Conservation (phyloP, 805 yeast genomes). For the Ogataea corticis region DNA sequence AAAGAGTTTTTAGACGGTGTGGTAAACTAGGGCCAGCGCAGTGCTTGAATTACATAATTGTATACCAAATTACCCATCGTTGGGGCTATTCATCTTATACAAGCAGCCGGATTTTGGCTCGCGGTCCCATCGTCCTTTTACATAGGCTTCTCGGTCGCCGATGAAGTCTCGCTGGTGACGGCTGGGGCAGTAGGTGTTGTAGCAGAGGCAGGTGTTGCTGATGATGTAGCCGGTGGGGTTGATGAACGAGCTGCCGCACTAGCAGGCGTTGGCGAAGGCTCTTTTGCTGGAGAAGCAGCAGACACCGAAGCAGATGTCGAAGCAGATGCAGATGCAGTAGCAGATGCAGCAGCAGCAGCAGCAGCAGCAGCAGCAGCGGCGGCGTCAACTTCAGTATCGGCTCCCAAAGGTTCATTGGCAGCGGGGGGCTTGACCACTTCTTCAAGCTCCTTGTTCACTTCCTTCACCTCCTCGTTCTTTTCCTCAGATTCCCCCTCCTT, state of each 20-base stretch:
- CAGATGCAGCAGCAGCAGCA: not conserved
- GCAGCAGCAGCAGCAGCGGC: not conserved
- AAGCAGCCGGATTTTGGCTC: too few species aligned
- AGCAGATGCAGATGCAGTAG: not conserved
- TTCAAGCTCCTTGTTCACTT: not conserved
- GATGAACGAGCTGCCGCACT: not conserved
- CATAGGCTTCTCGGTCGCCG: too few species aligned
- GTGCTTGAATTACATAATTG: constrained; percentile 1
- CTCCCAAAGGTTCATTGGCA: not conserved
- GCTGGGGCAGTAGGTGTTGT: not conserved
- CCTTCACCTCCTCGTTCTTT: constrained; percentile 8
- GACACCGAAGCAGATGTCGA: not conserved
- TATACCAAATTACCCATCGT: not conserved
- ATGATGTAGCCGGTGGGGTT: not conserved
- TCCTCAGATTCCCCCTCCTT: constrained; percentile 8
- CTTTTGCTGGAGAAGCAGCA: not conserved
- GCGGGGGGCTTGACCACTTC: not conserved
- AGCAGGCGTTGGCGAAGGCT: not conserved
- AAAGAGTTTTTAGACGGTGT: constrained; percentile 56
- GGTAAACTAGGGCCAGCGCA: constrained; percentile 34
- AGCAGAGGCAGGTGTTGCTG: not conserved
- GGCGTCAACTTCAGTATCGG: not conserved
- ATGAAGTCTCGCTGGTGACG: not conserved
- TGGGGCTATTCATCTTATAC: too few species aligned
- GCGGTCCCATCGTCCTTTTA: too few species aligned